These are phyloP conservation scores for Chlamydomonas urium DNA, from an alignment of 139 green algal genomes.

Conservation along the genomic window DNA sequence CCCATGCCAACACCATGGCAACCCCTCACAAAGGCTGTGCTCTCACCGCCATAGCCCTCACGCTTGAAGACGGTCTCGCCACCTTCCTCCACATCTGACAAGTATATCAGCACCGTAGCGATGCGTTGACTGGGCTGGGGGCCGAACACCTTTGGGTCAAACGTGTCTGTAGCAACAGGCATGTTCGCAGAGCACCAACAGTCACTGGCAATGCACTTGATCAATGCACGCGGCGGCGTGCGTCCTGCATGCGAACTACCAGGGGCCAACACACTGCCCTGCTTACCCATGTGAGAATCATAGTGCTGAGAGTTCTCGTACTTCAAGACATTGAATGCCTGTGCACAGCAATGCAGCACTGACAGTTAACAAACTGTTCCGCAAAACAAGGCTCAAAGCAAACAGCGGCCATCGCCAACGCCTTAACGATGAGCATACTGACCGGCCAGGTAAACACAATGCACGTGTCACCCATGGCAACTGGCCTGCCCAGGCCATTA, in stretches of 20 bases:
- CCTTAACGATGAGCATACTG: neutral
- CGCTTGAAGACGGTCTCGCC: conserved; percentile 69
- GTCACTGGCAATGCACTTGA: neutral
- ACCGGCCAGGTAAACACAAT: neutral
- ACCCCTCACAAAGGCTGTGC: no score
- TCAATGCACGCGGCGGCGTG: neutral
- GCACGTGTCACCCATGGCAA: neutral
- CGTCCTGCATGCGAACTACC: neutral
- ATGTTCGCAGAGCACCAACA: neutral
- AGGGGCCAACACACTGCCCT: neutral
- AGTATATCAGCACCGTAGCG: conserved; percentile 73
- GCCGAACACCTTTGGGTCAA: conserved; percentile 46
- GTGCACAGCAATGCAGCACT: neutral
- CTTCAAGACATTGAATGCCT: conserved; percentile 57
- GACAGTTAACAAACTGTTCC: neutral
- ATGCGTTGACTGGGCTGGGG: conserved; percentile 69
- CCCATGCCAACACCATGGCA: no score
- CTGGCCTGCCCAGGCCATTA: neutral
- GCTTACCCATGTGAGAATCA: conserved; percentile 56
- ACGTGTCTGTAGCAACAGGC: conserved; percentile 3
- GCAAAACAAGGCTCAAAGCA: neutral
- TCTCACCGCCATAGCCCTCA: conserved; percentile 60
- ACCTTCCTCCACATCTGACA: conserved; percentile 73
- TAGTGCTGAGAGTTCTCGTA: conserved; percentile 56
- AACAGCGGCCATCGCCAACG: neutral